These are phyloP conservation scores for Lachnellula arida DNA, from an alignment of 2,329 filamentous ascomycete genomes.

Conservation along the genomic window DNA sequence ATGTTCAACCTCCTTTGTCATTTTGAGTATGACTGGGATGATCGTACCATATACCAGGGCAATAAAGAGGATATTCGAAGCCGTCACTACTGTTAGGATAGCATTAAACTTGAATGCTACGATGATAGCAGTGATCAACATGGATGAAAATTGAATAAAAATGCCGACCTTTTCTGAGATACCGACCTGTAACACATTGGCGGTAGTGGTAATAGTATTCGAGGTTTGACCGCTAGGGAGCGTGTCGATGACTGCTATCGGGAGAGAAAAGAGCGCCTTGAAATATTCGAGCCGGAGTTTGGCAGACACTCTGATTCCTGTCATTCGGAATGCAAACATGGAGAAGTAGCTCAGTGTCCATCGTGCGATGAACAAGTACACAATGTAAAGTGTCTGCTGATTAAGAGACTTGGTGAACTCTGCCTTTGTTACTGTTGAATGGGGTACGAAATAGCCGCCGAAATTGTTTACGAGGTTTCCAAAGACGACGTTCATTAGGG, in stretches of 20 bases:
- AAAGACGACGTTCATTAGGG: conserved; percentile 56
- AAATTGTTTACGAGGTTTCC: conserved; percentile 43
- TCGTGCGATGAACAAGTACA: conserved; percentile 65
- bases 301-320: conserved; percentile 57
- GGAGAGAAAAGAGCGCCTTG: conserved; percentile 57
- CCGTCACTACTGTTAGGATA: conserved; percentile 55
- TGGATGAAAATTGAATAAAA: conserved; percentile 51
- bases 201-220: conserved; percentile 55
- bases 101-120: conserved; percentile 55
- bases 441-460: conserved; percentile 35
- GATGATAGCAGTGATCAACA: conserved; percentile 48
- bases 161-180: conserved; percentile 60
- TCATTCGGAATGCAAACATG: conserved; percentile 57
- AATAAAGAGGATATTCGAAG: conserved; percentile 53
- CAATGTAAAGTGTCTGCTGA: conserved; percentile 56
- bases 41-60: conserved; percentile 42
- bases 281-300: conserved; percentile 62
- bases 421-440: conserved; percentile 31
- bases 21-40: conserved; percentile 52
- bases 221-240: conserved; percentile 44
- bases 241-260: conserved; percentile 63
- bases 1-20: conserved; percentile 40
- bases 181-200: conserved; percentile 60
- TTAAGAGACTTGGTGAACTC: conserved; percentile 42
- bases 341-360: conserved; percentile 59